Base-by-base conservation (phyloP, 805 yeast species). In the Jamesozyma spencerorum region DNA sequence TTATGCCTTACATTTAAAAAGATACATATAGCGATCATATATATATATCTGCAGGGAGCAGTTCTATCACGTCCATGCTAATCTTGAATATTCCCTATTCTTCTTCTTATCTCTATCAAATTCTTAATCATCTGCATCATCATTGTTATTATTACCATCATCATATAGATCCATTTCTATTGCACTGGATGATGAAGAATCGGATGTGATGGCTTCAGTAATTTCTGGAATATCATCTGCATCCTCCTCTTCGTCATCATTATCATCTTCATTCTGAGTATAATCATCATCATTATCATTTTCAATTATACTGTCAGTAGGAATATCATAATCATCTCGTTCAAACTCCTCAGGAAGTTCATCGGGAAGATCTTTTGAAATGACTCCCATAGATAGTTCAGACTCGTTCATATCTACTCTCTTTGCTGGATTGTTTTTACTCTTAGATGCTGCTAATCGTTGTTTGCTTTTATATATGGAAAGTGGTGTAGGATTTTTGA, bases 211-310 rank as follows among this genome's bases (percentile, higher is more conserved):
- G 43, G 36, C 53, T 8, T 44, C 46, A 22, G 10, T 6, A 7
- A 10, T 22, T 10, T 10, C 26, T 22, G 26, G 10, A 6, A 22
- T 6, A 6, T 22, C 10, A 22, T 22, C 10, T 22, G 6, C 26
- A 7, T 22, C 26, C 26, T 22, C 26, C 26, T 10, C 26, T 22
- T 22, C 26, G 10, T 22, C 26, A 5, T 45, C 56, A 12, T 44
- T 50, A n/a, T 41, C 47, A 5, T 45, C 57, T 15, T 38, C 51
- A 6, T 44, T 50, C 12, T 47, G 55, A 10, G 37, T 48, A 14
- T 46, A 53, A 7, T 35, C 34, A 17, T 35, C 41, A 34, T 31
- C 36, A 14, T 34, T 38, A 17, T 22, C 38, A 4, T 3, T 31
- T 13, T 39, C 28, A n/a, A 34, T 35, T 15, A 18, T 18, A 18